Conservation (phyloP, 2,329 filamentous ascomycete species). For the Aspergillus pseudoviridinutans region DNA sequence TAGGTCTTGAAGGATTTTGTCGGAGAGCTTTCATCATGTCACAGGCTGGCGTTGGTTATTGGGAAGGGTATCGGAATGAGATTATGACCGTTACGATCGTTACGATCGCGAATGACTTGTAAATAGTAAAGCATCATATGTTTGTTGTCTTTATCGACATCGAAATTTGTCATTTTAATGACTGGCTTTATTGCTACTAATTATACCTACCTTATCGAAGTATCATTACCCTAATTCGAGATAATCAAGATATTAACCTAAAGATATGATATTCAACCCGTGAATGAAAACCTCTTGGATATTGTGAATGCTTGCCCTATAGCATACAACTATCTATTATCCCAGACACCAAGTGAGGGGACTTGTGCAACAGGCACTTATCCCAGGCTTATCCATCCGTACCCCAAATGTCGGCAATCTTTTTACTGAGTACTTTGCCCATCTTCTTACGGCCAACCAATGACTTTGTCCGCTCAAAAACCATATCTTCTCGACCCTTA, state of each 20-base stretch:
- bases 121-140: background rate
- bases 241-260: background rate
- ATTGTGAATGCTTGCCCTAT: background rate
- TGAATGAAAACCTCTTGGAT: background rate
- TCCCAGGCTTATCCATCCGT: slow-evolving; percentile 3
- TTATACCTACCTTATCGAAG: no score
- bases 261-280: background rate
- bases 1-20: background rate
- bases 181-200: no score
- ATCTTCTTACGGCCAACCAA: slow-evolving; percentile 68
- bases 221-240: background rate
- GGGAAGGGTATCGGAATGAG: background rate
- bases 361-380: background rate
- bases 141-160: background rate
- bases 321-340: background rate
- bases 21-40: background rate
- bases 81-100: no score
- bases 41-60: background rate
- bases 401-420: slow-evolving; percentile 70
- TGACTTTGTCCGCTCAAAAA: slow-evolving; percentile 53
- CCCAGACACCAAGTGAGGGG: background rate
- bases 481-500: slow-evolving; percentile 58
- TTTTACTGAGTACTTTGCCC: slow-evolving; percentile 60
- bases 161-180: background rate
- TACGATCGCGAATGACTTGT: background rate